These are phyloP conservation scores for Stentor roeselii DNA, from an alignment of 73 alveolate genomes.

Conservation along the genomic window DNA sequence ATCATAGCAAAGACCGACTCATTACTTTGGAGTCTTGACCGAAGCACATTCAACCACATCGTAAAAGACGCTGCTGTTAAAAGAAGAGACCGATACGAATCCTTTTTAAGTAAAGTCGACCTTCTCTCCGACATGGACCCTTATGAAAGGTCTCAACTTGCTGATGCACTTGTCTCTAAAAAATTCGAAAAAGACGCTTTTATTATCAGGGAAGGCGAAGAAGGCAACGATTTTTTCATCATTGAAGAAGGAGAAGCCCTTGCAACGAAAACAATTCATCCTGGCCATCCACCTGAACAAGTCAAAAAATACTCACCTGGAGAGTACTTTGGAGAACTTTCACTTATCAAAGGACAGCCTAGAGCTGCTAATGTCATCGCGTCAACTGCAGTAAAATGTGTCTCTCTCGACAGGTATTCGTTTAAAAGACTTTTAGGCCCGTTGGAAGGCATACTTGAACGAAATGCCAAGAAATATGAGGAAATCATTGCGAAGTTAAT, in stretches of 20 bases:
- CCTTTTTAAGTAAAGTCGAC: conserved; percentile 61
- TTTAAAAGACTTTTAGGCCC: conserved; percentile 88
- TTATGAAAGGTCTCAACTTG: conserved; percentile 80
- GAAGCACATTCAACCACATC: conserved; percentile 70
- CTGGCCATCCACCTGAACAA: conserved; percentile 62
- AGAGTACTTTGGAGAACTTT: conserved; percentile 97
- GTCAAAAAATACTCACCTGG: conserved; percentile 79
- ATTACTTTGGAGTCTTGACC: conserved; percentile 60
- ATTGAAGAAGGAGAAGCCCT: conserved; percentile 81
- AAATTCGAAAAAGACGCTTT: conserved; percentile 58
- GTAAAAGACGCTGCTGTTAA: conserved; percentile 77
- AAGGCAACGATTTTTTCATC: conserved; percentile 86
- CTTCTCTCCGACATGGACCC: conserved; percentile 76
- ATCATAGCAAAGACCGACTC: conserved; percentile 58
- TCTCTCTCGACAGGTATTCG: conserved; percentile 73
- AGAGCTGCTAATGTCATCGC: conserved; percentile 95
- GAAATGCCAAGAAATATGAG: conserved; percentile 64
- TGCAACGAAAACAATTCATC: conserved; percentile 75
- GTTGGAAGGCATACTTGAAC: conserved; percentile 70
- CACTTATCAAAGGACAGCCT: conserved; percentile 88
- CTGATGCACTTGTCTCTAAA: conserved; percentile 80
- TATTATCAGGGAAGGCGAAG: conserved; percentile 83
- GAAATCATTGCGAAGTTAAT: conserved; percentile 3
- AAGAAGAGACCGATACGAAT: conserved; percentile 84
- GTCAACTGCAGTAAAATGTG: conserved; percentile 21